Evolutionary conservation across 2,329 filamentous ascomycete genomes (phyloP).

Genomic region (Ophiocordyceps polyrhachis-furcata): DNA sequence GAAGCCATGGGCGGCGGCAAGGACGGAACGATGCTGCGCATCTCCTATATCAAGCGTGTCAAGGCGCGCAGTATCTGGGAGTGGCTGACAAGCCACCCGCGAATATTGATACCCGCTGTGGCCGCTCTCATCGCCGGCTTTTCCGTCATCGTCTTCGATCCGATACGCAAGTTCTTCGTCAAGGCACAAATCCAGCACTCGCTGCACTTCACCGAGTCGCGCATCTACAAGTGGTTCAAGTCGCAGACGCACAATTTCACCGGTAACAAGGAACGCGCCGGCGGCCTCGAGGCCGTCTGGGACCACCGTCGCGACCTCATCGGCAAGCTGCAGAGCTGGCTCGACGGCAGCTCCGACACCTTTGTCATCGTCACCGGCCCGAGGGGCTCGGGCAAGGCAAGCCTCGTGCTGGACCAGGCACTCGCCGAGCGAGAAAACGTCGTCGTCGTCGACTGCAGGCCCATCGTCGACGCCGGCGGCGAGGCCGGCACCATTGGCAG

Average conservation of each 20-base stretch:
- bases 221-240: constrained; percentile 64
- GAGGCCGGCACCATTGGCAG: constrained; percentile 72
- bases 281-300: constrained; percentile 66
- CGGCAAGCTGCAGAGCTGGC: constrained; percentile 63
- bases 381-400: constrained; percentile 75
- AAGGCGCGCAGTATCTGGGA: constrained; percentile 69
- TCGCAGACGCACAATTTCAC: constrained; percentile 38
- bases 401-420: constrained; percentile 72
- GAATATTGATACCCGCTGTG: constrained; percentile 68
- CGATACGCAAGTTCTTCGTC: constrained; percentile 84
- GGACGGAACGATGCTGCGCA: constrained; percentile 54
- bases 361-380: constrained; percentile 91
- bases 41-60: constrained; percentile 66
- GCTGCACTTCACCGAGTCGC: constrained; percentile 55
- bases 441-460: constrained; percentile 79
- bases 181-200: constrained; percentile 68
- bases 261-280: constrained; percentile 38
- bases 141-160: constrained; percentile 82
- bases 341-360: constrained; percentile 75
- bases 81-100: constrained; percentile 71
- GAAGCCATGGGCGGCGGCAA: constrained; percentile 57
- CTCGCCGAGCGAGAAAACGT: constrained; percentile 60
- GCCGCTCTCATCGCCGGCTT: constrained; percentile 66
- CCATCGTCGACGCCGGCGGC: constrained; percentile 75
- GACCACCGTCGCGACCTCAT: constrained; percentile 71